A percentile compares a stretch with the other conserved stretches of the same genome.
These are phyloP conservation scores for Zarea fungicola DNA, from an alignment of 2,329 filamentous ascomycete species.

Conservation along the genomic window DNA sequence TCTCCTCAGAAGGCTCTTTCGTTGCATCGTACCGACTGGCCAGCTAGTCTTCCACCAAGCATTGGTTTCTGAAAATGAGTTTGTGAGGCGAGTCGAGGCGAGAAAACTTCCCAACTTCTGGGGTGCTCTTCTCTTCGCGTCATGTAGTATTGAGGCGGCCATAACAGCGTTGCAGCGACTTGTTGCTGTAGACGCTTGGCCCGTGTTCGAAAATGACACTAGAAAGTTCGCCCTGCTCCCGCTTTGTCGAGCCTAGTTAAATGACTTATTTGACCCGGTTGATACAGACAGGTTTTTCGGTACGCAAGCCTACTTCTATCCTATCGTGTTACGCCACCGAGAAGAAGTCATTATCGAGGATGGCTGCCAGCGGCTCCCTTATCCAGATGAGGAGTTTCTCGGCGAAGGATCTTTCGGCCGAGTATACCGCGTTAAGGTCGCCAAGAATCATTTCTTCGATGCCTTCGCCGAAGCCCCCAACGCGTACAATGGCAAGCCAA, in stretches of 20 bases:
- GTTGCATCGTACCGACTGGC: constrained; percentile 1
- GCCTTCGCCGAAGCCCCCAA: constrained; percentile 11
- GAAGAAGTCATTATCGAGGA: constrained; percentile 21
- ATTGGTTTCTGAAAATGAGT: constrained; percentile 14
- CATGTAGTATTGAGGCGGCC: constrained; percentile 20
- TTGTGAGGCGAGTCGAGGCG: constrained; percentile 18
- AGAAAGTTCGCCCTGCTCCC: constrained; percentile 16
- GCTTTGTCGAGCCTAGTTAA: constrained; percentile 16
- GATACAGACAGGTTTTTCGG: constrained; percentile 25
- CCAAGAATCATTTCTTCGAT: constrained; percentile 27
- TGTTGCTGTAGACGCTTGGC: constrained; percentile 12
- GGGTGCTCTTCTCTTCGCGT: constrained; percentile 27
- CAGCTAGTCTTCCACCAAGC: not conserved
- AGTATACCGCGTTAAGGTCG: constrained; percentile 26
- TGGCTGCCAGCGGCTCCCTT: constrained; percentile 26
- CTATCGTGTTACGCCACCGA: constrained; percentile 12
- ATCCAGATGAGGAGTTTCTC: constrained; percentile 26
- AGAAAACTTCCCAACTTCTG: constrained; percentile 26
- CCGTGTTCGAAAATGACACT: constrained; percentile 7
- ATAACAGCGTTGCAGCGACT: constrained; percentile 17
- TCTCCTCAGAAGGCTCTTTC: constrained; percentile 17
- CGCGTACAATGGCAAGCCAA: constrained; percentile 18
- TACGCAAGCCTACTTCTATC: constrained; percentile 28
- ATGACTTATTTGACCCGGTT: constrained; percentile 19
- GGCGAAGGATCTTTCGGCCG: constrained; percentile 29